phyloP scores from a whole-genome alignment of 176 grass and related monocot genomes.

The Otatea glauca region DNA sequence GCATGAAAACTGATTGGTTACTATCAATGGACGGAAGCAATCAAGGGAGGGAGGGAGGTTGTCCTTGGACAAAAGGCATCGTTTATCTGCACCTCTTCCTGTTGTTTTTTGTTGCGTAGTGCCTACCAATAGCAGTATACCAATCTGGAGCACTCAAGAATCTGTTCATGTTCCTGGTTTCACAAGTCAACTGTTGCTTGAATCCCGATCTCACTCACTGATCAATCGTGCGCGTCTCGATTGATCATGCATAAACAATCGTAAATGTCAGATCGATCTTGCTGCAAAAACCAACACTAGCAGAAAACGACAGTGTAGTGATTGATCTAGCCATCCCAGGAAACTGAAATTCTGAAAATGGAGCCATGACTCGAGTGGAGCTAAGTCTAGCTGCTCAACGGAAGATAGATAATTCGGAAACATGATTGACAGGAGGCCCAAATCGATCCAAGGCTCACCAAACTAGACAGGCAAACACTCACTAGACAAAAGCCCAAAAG shows the following conservation, averaged over 20 bases:
- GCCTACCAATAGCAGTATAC: not conserved
- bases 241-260: not conserved
- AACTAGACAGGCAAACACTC: no score
- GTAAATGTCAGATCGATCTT: not conserved
- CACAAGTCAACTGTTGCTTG: constrained; percentile 25
- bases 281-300: not conserved
- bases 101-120: not conserved
- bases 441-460: no score
- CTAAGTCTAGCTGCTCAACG: no score
- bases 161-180: not conserved
- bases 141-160: not conserved
- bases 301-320: no score
- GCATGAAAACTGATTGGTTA: not conserved
- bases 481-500: no score
- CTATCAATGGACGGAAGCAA: not conserved
- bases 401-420: no score
- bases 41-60: not conserved
- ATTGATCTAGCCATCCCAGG: no score
- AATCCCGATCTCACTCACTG: not conserved
- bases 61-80: not conserved
- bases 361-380: no score
- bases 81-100: not conserved
- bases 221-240: not conserved
- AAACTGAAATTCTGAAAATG: no score
- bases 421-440: no score